phyloP scores from a whole-genome alignment of 2,329 filamentous ascomycete species.

The Alternaria conjuncta region DNA sequence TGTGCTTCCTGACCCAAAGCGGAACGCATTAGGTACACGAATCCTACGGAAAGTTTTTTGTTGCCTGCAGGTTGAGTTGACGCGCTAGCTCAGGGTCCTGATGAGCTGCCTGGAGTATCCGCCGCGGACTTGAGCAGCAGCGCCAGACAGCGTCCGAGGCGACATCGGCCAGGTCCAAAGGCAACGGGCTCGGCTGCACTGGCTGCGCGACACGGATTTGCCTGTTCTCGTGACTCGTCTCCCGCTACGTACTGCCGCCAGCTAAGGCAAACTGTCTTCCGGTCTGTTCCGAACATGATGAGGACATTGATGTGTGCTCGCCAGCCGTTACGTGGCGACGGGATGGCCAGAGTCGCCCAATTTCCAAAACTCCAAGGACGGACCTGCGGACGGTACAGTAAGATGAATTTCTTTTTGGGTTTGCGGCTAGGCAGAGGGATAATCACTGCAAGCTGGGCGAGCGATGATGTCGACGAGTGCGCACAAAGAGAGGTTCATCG shows the following conservation, averaged over 20 bases:
- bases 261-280: conserved; percentile 28
- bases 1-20: conserved; percentile 7
- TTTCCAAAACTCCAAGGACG: not conserved
- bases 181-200: conserved; percentile 8
- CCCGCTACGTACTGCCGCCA: conserved; percentile 15
- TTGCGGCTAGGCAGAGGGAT: conserved; percentile 6
- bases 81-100: conserved; percentile 14
- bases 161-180: conserved; percentile 42
- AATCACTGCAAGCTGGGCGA: conserved; percentile 1
- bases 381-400: not conserved
- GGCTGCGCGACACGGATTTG: conserved; percentile 28
- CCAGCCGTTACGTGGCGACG: conserved; percentile 13
- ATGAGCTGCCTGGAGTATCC: conserved; percentile 37
- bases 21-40: conserved; percentile 28
- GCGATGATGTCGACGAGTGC: conserved; percentile 30
- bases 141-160: conserved; percentile 22
- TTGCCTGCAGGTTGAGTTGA: conserved; percentile 14
- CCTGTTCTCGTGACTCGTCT: conserved; percentile 47
- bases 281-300: conserved; percentile 36
- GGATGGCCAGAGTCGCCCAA: conserved; percentile 16
- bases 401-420: conserved; percentile 10
- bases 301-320: conserved; percentile 6
- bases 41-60: conserved; percentile 7
- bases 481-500: conserved; percentile 11
- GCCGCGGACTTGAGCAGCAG: conserved; percentile 17